Conservation (phyloP, 139 green algal genomes). For the Chlorella sp. region DNA sequence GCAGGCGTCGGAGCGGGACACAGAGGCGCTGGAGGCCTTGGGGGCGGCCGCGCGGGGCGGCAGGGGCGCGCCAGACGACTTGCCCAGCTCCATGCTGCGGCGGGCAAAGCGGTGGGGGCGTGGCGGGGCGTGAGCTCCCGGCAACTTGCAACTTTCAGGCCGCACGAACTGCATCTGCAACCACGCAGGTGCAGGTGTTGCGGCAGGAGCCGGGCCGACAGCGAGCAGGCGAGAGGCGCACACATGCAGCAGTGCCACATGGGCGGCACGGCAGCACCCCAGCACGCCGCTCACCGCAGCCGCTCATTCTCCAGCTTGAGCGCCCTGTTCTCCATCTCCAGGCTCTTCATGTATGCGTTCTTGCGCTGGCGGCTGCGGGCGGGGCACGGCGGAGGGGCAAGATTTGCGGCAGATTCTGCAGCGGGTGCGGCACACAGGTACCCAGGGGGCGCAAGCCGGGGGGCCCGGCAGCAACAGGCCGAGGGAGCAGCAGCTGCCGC, state of each 20-base stretch:
- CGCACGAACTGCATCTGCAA: neutral
- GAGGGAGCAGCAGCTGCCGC: neutral
- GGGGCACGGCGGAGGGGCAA: no score
- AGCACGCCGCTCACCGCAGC: conserved; percentile 26
- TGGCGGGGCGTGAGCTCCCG: neutral
- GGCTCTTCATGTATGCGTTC: conserved; percentile 37
- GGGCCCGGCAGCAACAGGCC: neutral
- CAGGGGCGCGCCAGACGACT: neutral
- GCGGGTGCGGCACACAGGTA: no score
- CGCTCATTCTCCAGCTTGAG: conserved; percentile 39
- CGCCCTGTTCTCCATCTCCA: conserved; percentile 43
- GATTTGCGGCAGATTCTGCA: no score
- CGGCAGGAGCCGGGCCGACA: no score
- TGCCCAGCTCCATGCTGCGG: conserved; percentile 17
- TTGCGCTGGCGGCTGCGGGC: conserved; percentile 32
- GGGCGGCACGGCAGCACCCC: neutral
- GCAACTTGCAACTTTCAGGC: no score
- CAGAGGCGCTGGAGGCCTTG: neutral
- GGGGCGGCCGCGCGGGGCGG: neutral
- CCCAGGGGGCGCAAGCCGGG: neutral
- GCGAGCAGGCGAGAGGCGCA: neutral
- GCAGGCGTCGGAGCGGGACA: neutral
- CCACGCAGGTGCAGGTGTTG: no score
- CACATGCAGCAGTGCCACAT: no score
- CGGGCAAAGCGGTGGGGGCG: neutral